Base-by-base conservation (phyloP, 345 rosid genomes). In the Salix caprea region DNA sequence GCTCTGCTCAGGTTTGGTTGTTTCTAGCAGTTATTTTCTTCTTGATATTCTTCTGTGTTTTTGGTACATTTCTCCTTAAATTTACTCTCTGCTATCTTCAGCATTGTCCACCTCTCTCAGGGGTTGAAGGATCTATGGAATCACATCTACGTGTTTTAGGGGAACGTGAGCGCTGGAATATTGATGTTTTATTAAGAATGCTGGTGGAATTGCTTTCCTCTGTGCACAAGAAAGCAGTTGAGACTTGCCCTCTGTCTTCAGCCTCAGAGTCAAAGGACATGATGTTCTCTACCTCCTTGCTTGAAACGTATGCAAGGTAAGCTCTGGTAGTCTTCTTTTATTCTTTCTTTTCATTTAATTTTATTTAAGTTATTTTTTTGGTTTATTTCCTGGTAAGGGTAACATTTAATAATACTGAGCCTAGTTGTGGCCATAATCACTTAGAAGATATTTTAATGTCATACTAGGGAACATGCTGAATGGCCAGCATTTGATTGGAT, bases 401-500 rank as follows among this genome's bases (percentile, higher is more conserved):
- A 39, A 40, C 34, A 15, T 26, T 24, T 24, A 36, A 26, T 48
- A 19, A 24, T 32, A 42, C 73, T 39, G 56, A 60, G 42, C 78
- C 65, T 77, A 30, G 32, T 69, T 74, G 18, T 76, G 52, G 69
- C 52, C 64, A 58, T 69, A 75, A 42, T 48, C 34, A 14, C 60
- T 13, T 74, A 56, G 80, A 66, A 77, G 73, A 71, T 32, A 73
- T 78, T 71, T 74, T 73, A 50, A 67, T 84, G 54, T 83, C 65
- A 80, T 52, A 62, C 64, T 77, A 91, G 99, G 90, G 96, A 92
- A 76, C 86, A 77, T 77, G 84, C 86, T 24, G 96, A 90, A 78
- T 95, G 99, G 99, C 93, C 89, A 65, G 85, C 85, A 80, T 95
- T 95, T 85, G 97, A 91, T 79, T 95, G 99, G 99, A 87, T 93